Evolutionary conservation across 495 filamentous ascomycete species (phyloP).

Genomic region (Trichodelitschia bisporula): DNA sequence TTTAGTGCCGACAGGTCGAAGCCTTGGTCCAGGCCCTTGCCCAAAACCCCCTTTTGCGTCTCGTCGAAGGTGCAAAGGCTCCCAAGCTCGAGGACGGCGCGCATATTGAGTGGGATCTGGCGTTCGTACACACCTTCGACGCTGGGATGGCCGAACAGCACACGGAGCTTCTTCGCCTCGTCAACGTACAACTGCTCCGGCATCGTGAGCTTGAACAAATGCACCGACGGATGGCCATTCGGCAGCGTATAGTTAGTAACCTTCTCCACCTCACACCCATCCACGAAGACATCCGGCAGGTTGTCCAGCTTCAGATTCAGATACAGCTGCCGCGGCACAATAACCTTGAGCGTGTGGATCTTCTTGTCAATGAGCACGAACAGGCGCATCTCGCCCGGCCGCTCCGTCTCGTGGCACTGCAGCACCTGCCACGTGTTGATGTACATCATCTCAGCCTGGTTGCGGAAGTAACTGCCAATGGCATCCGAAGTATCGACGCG

Average conservation of each 20-base stretch:
- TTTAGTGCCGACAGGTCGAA: slow-evolving; percentile 68
- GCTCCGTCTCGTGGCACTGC: slow-evolving; percentile 56
- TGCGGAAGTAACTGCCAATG: slow-evolving; percentile 70
- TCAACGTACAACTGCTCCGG: slow-evolving; percentile 68
- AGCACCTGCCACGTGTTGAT: slow-evolving; percentile 86
- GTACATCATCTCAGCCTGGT: slow-evolving; percentile 71
- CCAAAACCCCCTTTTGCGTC: slow-evolving; percentile 67
- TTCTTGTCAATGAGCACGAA: slow-evolving; percentile 86
- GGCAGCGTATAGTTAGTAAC: slow-evolving; percentile 65
- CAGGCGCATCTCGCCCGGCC: slow-evolving; percentile 63
- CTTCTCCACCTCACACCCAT: slow-evolving; percentile 71
- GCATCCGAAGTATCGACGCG: slow-evolving; percentile 38
- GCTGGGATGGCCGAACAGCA: slow-evolving; percentile 73
- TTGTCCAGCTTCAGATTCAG: slow-evolving; percentile 73
- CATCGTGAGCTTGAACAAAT: slow-evolving; percentile 82
- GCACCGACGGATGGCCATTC: slow-evolving; percentile 81
- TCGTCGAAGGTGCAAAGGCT: slow-evolving; percentile 92
- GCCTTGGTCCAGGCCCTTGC: slow-evolving; percentile 75
- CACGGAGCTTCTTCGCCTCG: slow-evolving; percentile 55
- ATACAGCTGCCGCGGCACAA: slow-evolving; percentile 72
- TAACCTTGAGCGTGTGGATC: slow-evolving; percentile 65
- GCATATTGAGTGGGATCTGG: slow-evolving; percentile 58
- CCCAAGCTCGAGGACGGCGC: slow-evolving; percentile 71
- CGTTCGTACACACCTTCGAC: slow-evolving; percentile 95
- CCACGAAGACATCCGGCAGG: slow-evolving; percentile 70